These are phyloP conservation scores for Entomortierella beljakovae DNA, from an alignment of 192 early-diverging fungal species.

Conservation along the genomic window DNA sequence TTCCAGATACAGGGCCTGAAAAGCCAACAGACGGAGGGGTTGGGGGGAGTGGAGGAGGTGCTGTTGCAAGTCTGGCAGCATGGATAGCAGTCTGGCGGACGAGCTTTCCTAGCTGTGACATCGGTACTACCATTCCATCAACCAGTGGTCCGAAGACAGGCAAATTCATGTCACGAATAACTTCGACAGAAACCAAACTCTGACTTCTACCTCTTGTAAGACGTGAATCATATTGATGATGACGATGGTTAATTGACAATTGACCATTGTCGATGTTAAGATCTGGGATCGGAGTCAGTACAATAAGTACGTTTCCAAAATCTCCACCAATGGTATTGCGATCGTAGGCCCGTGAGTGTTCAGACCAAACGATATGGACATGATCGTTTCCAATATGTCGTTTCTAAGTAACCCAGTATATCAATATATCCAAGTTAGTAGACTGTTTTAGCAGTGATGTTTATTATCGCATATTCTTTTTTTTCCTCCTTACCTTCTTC, in stretches of 20 bases:
- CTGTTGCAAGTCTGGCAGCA: conserved; percentile 59
- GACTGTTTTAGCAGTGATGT: no score
- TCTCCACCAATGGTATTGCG: conserved; percentile 95
- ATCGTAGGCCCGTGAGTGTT: conserved; percentile 88
- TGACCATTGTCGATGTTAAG: conserved; percentile 43
- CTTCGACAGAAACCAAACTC: conserved; percentile 63
- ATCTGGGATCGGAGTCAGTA: conserved; percentile 84
- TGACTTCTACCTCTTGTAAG: neutral
- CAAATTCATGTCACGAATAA: conserved; percentile 64
- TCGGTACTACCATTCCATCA: conserved; percentile 81
- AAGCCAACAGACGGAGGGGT: conserved; percentile 28
- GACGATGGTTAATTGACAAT: neutral
- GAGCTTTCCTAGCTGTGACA: conserved; percentile 76
- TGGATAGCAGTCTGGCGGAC: conserved; percentile 87
- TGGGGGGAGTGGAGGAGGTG: conserved; percentile 43
- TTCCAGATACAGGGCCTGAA: neutral
- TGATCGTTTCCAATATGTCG: conserved; percentile 99
- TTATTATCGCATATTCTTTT: neutral
- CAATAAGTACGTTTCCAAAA: conserved; percentile 96
- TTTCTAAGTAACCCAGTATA: no score
- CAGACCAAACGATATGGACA: conserved; percentile 98
- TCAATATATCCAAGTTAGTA: no score
- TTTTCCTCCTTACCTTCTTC: conserved; percentile 79
- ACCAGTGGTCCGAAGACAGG: conserved; percentile 90
- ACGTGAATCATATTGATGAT: neutral